These are phyloP conservation scores for Inonotus hispidus DNA, from an alignment of 1,284 basidiomycete genomes.

Conservation along the genomic window DNA sequence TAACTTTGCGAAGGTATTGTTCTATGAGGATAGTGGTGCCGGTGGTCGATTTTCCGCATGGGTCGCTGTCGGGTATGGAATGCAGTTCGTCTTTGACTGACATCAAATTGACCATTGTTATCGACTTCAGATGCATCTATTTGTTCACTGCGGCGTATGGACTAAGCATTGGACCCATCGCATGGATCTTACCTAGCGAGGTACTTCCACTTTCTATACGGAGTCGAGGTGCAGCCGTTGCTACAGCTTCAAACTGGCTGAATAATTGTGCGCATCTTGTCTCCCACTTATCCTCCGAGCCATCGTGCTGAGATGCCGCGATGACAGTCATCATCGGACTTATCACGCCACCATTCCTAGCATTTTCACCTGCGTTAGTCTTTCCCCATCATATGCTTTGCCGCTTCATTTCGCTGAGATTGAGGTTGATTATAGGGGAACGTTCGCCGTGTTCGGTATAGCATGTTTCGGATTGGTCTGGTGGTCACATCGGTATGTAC, in stretches of 20 bases:
- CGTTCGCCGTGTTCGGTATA: slow-evolving; percentile 61
- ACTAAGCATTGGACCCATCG: slow-evolving; percentile 78
- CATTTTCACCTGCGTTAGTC: slow-evolving; percentile 53
- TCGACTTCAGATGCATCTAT: slow-evolving; percentile 54
- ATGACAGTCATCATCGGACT: slow-evolving; percentile 70
- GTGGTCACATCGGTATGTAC: slow-evolving; percentile 64
- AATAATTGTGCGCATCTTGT: slow-evolving; percentile 60
- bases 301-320: slow-evolving; percentile 20
- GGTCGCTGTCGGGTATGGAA: slow-evolving; percentile 55
- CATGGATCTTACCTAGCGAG: slow-evolving; percentile 79
- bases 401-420: slow-evolving; percentile 2
- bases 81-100: slow-evolving; percentile 8
- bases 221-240: slow-evolving; percentile 77
- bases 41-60: slow-evolving; percentile 54
- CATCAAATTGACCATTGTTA: not conserved
- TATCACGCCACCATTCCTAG: slow-evolving; percentile 69
- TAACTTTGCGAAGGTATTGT: slow-evolving; percentile 36
- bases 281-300: slow-evolving; percentile 10
- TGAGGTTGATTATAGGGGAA: slow-evolving; percentile 36
- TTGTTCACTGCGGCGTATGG: slow-evolving; percentile 81
- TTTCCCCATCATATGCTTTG: slow-evolving; percentile 3
- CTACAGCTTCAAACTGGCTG: slow-evolving; percentile 81
- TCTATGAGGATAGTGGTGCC: slow-evolving; percentile 50
- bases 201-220: slow-evolving; percentile 85
- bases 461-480: slow-evolving; percentile 61